Evolutionary conservation across 139 green algal genomes (phyloP).

Genomic region (Volvox africanus): DNA sequence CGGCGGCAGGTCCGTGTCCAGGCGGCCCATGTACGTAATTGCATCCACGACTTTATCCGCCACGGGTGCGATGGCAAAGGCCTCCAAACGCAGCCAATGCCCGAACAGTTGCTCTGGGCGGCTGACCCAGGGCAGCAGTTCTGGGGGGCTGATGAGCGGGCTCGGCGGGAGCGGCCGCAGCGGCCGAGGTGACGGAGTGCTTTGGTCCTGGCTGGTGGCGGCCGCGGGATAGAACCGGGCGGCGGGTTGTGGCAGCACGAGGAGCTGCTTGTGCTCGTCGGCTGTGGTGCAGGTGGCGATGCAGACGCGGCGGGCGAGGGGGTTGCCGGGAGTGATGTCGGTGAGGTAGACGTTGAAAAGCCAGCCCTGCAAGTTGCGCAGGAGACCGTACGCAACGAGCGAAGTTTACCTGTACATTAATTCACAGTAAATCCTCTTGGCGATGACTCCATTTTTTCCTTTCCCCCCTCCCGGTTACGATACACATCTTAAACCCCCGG

Average conservation of each 20-base stretch:
- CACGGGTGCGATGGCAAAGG: constrained; percentile 40
- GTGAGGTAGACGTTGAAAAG: constrained; percentile 54
- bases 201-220: neutral
- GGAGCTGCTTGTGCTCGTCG: constrained; percentile 34
- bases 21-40: constrained; percentile 3
- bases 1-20: neutral
- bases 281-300: constrained; percentile 29
- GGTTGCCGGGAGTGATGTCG: constrained; percentile 13
- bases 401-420: too few species aligned
- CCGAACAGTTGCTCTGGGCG: constrained; percentile 31
- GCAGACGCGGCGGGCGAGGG: constrained; percentile 13
- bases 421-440: too few species aligned
- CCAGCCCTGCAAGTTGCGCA: constrained; percentile 34
- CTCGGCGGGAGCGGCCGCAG: neutral
- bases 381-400: neutral
- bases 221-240: neutral
- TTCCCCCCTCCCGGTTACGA: too few species aligned
- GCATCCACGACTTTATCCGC: constrained; percentile 43
- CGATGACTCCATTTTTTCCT: too few species aligned
- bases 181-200: neutral
- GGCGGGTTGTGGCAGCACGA: neutral
- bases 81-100: constrained; percentile 51
- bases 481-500: neutral
- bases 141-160: constrained; percentile 14
- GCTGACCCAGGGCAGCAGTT: constrained; percentile 47